A percentile compares a stretch with the other conserved stretches of the same genome.
Evolutionary conservation across 306 rosid genomes (phyloP).

Genomic region (Lathyrus oleraceus): DNA sequence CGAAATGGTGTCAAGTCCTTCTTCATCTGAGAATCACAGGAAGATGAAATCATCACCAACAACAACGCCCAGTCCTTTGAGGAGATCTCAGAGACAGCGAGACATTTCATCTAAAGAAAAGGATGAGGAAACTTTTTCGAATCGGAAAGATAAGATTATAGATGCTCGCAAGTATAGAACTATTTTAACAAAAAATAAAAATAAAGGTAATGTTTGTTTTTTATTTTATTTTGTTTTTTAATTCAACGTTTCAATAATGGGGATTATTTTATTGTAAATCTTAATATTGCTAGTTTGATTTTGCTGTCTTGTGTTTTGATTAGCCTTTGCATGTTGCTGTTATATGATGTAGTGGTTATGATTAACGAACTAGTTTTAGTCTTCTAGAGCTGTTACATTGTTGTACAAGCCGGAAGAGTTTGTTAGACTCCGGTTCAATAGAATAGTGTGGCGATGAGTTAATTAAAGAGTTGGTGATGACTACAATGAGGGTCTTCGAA

Average conservation of each 20-base stretch:
- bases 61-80: conserved; percentile 43
- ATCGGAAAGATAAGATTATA: conserved; percentile 34
- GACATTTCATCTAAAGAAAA: conserved; percentile 30
- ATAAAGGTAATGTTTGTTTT: conserved; percentile 14
- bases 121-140: conserved; percentile 33
- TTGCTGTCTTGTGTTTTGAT: neutral
- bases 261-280: neutral
- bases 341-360: neutral
- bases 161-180: conserved; percentile 47
- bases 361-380: neutral
- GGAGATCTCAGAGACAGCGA: conserved; percentile 68
- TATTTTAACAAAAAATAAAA: conserved; percentile 4
- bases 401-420: neutral
- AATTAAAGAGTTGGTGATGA: neutral
- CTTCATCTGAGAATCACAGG: conserved; percentile 37
- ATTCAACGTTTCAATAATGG: neutral
- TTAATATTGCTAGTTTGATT: neutral
- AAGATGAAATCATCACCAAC: conserved; percentile 34
- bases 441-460: neutral
- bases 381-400: neutral
- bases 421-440: neutral
- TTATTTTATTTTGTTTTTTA: neutral
- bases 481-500: conserved; percentile 5
- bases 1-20: neutral
- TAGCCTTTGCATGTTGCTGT: neutral